Conservation (phyloP, 2,329 filamentous ascomycete species). For the Coleophoma eucalyptorum region DNA sequence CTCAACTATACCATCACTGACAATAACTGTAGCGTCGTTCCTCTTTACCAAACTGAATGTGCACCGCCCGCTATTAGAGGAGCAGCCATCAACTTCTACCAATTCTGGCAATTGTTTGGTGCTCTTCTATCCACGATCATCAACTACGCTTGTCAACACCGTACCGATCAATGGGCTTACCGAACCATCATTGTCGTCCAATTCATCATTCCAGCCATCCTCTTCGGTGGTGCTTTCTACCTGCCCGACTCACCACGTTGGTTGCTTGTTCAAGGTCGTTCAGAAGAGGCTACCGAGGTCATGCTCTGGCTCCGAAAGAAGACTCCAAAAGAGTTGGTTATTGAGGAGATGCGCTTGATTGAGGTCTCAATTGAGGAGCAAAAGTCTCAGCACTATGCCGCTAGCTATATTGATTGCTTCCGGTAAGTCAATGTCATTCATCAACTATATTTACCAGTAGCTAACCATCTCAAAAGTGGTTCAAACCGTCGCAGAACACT, state of each 20-base stretch:
- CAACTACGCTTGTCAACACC: constrained; percentile 10
- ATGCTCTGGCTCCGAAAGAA: constrained; percentile 1
- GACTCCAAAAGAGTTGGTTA: neutral
- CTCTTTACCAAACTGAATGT: constrained; percentile 1
- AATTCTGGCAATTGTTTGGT: constrained; percentile 11
- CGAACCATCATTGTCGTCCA: constrained; percentile 13
- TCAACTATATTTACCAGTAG: no score
- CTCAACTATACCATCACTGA: constrained; percentile 9
- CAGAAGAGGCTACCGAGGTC: constrained; percentile 54
- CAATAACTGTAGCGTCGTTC: constrained; percentile 7
- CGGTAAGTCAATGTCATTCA: neutral
- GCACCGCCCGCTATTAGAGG: neutral
- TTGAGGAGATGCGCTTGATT: constrained; percentile 2
- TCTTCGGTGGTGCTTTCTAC: constrained; percentile 40
- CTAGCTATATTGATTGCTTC: constrained; percentile 6
- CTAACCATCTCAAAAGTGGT: neutral
- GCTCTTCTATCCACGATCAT: constrained; percentile 8
- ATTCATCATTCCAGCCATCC: constrained; percentile 28
- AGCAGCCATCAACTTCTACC: constrained; percentile 16
- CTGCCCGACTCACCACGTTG: constrained; percentile 68
- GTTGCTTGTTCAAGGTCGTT: constrained; percentile 61
- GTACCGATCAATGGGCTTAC: constrained; percentile 13
- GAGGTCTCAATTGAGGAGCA: neutral
- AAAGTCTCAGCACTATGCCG: neutral
- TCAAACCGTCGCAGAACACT: constrained; percentile 5